A percentile compares a stretch with the other conserved stretches of the same genome.
These are phyloP conservation scores for Ophiocordyceps australis DNA, from an alignment of 2,329 filamentous ascomycete genomes.

Conservation along the genomic window DNA sequence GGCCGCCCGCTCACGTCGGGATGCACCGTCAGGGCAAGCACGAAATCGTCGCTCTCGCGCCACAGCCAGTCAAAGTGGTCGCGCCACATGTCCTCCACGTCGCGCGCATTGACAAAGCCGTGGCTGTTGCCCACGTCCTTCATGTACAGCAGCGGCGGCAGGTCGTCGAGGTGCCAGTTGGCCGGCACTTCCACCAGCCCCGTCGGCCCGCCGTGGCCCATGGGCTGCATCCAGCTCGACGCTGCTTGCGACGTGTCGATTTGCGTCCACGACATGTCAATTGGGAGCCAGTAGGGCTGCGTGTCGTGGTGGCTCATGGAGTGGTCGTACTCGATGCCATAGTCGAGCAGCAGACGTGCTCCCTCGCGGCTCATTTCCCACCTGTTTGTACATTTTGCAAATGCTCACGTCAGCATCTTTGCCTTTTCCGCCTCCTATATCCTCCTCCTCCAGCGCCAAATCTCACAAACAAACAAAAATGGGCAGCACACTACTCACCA, in stretches of 20 bases:
- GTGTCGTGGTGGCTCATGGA: conserved; percentile 47
- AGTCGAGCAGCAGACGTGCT: conserved; percentile 42
- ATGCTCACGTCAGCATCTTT: too few species aligned
- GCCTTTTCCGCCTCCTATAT: too few species aligned
- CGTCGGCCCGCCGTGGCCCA: conserved; percentile 36
- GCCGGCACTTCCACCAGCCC: conserved; percentile 47
- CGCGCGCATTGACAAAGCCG: conserved; percentile 36
- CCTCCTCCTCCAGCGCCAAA: too few species aligned
- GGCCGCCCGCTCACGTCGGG: conserved; percentile 56
- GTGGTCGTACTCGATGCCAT: conserved; percentile 55
- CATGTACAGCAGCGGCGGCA: conserved; percentile 57
- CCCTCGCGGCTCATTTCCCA: conserved; percentile 58
- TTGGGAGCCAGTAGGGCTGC: conserved; percentile 43
- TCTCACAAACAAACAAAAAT: too few species aligned
- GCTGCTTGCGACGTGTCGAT: conserved; percentile 49
- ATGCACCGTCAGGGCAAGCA: conserved; percentile 63
- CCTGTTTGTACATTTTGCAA: not conserved
- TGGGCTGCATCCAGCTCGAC: conserved; percentile 47
- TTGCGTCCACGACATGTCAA: conserved; percentile 45
- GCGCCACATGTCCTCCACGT: conserved; percentile 46
- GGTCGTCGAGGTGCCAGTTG: conserved; percentile 37
- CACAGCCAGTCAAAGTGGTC: conserved; percentile 61
- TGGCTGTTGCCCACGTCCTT: conserved; percentile 47
- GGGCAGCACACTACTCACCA: conserved; percentile 15
- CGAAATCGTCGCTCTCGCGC: conserved; percentile 57